Conservation (phyloP, 148 eudicot species). For the Tetragonia tetragonoides region DNA sequence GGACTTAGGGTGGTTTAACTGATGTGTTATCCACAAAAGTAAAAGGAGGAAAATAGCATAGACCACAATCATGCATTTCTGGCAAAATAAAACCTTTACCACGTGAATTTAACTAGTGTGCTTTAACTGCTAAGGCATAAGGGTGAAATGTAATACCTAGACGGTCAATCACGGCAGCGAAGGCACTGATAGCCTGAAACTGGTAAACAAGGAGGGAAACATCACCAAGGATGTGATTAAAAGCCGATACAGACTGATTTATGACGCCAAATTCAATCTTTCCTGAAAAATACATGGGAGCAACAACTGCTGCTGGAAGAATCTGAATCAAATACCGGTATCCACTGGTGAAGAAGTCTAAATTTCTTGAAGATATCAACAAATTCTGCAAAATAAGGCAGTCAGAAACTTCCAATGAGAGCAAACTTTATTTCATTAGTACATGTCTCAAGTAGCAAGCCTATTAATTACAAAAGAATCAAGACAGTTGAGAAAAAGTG, state of each 20-base stretch:
- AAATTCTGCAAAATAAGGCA: constrained; percentile 58
- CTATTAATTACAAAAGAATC: not conserved
- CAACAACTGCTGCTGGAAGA: constrained; percentile 98
- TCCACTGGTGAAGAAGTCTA: constrained; percentile 98
- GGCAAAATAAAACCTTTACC: not conserved
- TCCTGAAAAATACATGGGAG: constrained; percentile 96
- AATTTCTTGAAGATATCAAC: constrained; percentile 87
- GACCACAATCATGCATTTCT: not conserved
- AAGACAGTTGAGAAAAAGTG: not conserved
- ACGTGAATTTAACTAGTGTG: not conserved
- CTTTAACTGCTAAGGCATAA: not conserved
- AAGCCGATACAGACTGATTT: constrained; percentile 94
- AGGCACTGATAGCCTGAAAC: constrained; percentile 96
- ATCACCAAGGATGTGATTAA: constrained; percentile 98
- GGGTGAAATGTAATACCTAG: constrained; percentile 50
- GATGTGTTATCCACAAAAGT: not conserved
- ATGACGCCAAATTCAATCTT: constrained; percentile 98
- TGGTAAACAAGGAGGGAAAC: constrained; percentile 90
- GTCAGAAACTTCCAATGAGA: not conserved
- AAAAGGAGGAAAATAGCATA: not conserved
- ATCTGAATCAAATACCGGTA: constrained; percentile 95
- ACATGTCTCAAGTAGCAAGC: not conserved
- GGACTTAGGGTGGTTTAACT: too few relatives aligned
- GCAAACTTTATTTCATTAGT: not conserved
- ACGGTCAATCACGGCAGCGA: constrained; percentile 95